phyloP scores from a whole-genome alignment of 2,329 filamentous ascomycete species.

The Fusarium cicatricum region DNA sequence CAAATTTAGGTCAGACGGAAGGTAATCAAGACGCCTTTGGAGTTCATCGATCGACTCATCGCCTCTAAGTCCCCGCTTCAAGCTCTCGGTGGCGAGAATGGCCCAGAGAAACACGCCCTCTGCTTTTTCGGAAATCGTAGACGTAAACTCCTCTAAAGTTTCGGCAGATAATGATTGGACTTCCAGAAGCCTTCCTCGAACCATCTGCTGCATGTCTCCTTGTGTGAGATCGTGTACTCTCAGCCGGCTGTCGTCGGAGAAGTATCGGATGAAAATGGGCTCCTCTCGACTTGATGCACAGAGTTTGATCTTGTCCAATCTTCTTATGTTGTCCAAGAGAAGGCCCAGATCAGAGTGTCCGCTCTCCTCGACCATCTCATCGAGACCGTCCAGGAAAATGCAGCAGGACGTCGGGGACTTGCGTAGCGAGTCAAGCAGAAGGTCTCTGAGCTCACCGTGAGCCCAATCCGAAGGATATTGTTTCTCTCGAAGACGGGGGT shows the following conservation, averaged over 20 bases:
- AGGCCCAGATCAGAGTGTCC: neutral
- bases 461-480: conserved; percentile 28
- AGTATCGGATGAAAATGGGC: neutral
- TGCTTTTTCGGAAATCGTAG: neutral
- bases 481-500: no score
- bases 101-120: neutral
- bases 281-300: neutral
- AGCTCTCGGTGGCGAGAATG: neutral
- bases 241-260: neutral
- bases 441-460: neutral
- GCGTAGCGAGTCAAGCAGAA: neutral
- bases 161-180: neutral
- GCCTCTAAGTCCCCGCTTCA: neutral
- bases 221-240: neutral
- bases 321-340: neutral
- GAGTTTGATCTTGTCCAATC: neutral
- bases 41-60: neutral
- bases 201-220: neutral
- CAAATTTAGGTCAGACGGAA: neutral
- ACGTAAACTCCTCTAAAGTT: fast-evolving
- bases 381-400: conserved; percentile 31
- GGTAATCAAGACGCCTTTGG: neutral
- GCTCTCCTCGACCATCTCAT: conserved; percentile 7
- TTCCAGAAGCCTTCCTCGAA: neutral
- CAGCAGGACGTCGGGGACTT: neutral